A percentile compares a stretch with the other conserved stretches of the same genome.
These are phyloP conservation scores for Aspergillus indologenus DNA, from an alignment of 495 filamentous ascomycete genomes.

Conservation along the genomic window DNA sequence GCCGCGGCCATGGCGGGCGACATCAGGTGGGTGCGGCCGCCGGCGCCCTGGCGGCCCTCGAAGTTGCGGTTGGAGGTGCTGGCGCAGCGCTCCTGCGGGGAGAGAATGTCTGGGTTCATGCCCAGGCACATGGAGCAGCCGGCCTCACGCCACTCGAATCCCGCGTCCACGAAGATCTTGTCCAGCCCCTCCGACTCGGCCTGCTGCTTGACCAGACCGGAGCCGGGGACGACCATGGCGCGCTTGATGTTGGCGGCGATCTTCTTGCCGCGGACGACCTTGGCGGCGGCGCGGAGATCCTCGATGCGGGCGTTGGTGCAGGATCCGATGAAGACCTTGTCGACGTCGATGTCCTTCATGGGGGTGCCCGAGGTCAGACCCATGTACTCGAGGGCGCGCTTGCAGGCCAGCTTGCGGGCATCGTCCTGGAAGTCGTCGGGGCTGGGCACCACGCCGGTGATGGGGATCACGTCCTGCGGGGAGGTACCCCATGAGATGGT, in stretches of 20 bases:
- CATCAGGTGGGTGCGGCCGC: constrained; percentile 92
- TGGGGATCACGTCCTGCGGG: constrained; percentile 91
- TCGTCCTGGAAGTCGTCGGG: constrained; percentile 81
- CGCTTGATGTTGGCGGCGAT: constrained; percentile 83
- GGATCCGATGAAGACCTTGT: constrained; percentile 97
- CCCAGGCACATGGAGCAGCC: constrained; percentile 98
- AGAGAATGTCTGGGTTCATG: constrained; percentile 99
- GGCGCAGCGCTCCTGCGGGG: constrained; percentile 88
- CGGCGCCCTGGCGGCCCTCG: constrained; percentile 92
- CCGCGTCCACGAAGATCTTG: constrained; percentile 85
- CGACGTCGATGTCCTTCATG: constrained; percentile 85
- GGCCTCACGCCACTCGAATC: constrained; percentile 97
- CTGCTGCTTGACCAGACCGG: constrained; percentile 89
- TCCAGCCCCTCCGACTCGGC: constrained; percentile 91
- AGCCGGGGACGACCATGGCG: constrained; percentile 94
- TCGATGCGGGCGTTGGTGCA: constrained; percentile 98
- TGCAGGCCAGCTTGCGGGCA: constrained; percentile 71
- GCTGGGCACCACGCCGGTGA: constrained; percentile 83
- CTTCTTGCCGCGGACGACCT: constrained; percentile 80
- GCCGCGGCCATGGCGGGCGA: constrained; percentile 96
- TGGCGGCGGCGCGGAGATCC: constrained; percentile 85
- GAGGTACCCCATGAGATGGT: constrained; percentile 97
- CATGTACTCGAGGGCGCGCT: constrained; percentile 92
- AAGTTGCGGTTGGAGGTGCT: constrained; percentile 97
- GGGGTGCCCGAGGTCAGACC: constrained; percentile 78